A percentile compares a stretch with the other conserved stretches of the same genome.
Evolutionary conservation across 2,329 filamentous ascomycete species (phyloP).

Genomic region (Penicillium sp.): DNA sequence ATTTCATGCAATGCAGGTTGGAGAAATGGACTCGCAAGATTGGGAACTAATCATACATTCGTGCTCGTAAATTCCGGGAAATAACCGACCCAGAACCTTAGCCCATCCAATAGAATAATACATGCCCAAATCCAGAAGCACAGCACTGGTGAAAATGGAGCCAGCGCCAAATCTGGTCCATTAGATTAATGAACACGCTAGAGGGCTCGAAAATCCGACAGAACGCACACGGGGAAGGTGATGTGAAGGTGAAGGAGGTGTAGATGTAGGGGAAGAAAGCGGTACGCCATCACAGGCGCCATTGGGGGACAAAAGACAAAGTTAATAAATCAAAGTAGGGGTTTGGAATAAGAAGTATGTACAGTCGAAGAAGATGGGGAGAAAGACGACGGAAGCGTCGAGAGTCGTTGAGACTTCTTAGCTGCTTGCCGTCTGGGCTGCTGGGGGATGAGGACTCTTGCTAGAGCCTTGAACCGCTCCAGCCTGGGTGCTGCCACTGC

Average conservation of each 20-base stretch:
- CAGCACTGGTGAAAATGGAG: conserved; percentile 18
- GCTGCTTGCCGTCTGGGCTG: conserved; percentile 38
- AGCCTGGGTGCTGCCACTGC: conserved; percentile 41
- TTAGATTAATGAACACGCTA: conserved; percentile 16
- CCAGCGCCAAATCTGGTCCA: conserved; percentile 19
- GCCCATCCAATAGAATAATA: conserved; percentile 19
- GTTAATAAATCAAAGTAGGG: conserved; percentile 19
- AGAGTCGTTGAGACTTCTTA: conserved; percentile 12
- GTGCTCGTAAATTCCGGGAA: conserved; percentile 25
- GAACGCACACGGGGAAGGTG: conserved; percentile 12
- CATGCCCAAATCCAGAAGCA: conserved; percentile 16
- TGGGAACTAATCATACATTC: conserved; percentile 30
- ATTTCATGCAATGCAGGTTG: no score
- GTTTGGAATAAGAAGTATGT: conserved; percentile 25
- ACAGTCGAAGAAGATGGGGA: conserved; percentile 25
- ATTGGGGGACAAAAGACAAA: conserved; percentile 6
- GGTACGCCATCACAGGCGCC: conserved; percentile 15
- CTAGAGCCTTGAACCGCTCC: conserved; percentile 33
- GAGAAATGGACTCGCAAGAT: not conserved
- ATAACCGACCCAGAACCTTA: conserved; percentile 18
- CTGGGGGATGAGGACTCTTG: conserved; percentile 41
- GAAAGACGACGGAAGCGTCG: not conserved
- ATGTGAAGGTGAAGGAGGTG: conserved; percentile 4
- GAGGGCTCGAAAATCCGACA: conserved; percentile 11
- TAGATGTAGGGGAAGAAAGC: conserved; percentile 6